These are phyloP conservation scores for Botryotinia calthae DNA, from an alignment of 2,329 filamentous ascomycete genomes.

Conservation along the genomic window DNA sequence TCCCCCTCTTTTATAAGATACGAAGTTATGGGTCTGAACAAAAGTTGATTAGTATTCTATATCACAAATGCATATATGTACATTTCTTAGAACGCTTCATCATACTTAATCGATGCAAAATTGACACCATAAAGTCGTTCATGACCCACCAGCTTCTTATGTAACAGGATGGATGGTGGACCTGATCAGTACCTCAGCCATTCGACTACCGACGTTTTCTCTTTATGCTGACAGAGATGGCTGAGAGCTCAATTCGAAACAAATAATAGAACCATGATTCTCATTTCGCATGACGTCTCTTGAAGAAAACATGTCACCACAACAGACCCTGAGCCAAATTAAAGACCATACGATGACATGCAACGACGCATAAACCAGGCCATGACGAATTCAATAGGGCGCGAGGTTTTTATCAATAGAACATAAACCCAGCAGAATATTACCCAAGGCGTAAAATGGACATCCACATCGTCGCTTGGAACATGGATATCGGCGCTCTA, in stretches of 20 bases:
- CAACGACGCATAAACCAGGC: not conserved
- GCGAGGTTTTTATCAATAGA: not conserved
- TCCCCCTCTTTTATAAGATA: slow-evolving; percentile 9
- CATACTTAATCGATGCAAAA: not conserved
- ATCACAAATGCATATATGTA: slow-evolving; percentile 5
- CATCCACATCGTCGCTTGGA: not conserved
- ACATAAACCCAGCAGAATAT: not conserved
- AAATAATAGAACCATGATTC: not conserved
- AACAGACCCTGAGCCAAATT: not conserved
- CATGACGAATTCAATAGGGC: not conserved
- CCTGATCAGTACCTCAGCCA: not conserved
- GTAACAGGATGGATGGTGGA: not conserved
- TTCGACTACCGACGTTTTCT: not conserved
- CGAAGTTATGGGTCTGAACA: slow-evolving; percentile 6
- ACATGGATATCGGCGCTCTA: not conserved
- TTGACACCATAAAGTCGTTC: not conserved
- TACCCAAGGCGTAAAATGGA: not conserved
- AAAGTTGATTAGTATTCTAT: slow-evolving; percentile 2
- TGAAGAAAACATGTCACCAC: not conserved
- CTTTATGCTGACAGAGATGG: not conserved
- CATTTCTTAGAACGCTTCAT: not conserved
- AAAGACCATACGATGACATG: not conserved
- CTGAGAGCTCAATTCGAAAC: not conserved
- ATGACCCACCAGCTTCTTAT: not conserved
- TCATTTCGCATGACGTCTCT: not conserved